Evolutionary conservation across 805 yeast species (phyloP), one percentile per base, ranked within the genome.

Genomic region (Wickerhamomyces kurtzmanii): DNA sequence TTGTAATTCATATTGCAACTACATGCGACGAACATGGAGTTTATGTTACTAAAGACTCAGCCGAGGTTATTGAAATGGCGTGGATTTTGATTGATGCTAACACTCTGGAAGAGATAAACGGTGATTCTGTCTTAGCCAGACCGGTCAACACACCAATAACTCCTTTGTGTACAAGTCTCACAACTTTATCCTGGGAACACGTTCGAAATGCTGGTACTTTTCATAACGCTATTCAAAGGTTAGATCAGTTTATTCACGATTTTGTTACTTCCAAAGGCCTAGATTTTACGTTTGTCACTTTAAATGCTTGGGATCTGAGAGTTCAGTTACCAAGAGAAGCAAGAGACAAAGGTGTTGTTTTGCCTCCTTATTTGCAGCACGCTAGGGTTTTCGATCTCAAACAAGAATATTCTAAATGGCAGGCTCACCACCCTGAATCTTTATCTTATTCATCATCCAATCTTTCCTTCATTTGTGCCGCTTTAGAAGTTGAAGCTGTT

Each of bases 271-370:
- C 59, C 18, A 50, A 59, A 21, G 57, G 58, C 8, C 49, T 53
- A 27, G 75, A 74, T 22, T 77, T 82, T 47, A 60, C 75, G 4
- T 71, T 85, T 39, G 75, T 85, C 27, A 66, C 85, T 1, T 59
- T 72, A 35, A 72, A 74, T 43, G 63, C 78, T 8, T 75, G 79
- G 77, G 77, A 77, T 42, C 57, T 86, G 26, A 65, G 86, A 34
- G 87, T 87, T 26, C 79, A 77, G 44, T 55, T 87, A 20, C 79
- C 81, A 9, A 65, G 93, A 26, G 94, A 85, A 49, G 83, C 94
- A 6, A 62, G 84, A 22, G 94, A 83, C 46, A 73, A 79, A 47
- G 67, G 71, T 8, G 75, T 80, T 32, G 67, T 63, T 5, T 62
- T 86, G 31, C 95, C 95, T 1, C 62, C 69, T 5, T 83, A 78